Percentiles rank a stretch among this genome's conserved stretches.
Evolutionary conservation across 2,329 filamentous ascomycete genomes (phyloP).

Genomic region (Phaeomoniella chlamydospora): DNA sequence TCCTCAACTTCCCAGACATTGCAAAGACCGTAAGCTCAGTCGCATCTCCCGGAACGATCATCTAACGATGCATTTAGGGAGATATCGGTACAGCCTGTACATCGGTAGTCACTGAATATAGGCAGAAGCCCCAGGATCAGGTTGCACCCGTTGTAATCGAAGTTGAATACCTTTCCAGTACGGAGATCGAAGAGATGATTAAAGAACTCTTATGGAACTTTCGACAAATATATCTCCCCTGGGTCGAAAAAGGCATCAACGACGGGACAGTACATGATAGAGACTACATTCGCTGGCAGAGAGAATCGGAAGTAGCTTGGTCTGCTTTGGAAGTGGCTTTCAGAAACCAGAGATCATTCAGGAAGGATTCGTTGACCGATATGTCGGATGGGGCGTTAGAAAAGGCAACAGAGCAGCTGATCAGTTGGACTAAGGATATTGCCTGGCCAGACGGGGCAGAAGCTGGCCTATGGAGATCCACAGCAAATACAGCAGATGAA

Average conservation of each 20-base stretch:
- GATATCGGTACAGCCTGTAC: conserved; percentile 21
- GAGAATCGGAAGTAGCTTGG: conserved; percentile 27
- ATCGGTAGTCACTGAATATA: conserved; percentile 20
- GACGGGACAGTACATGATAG: conserved; percentile 9
- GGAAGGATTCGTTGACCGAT: conserved; percentile 9
- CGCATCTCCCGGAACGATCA: not conserved
- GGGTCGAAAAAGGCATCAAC: no score
- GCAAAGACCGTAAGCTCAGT: conserved; percentile 10
- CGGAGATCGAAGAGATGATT: conserved; percentile 15
- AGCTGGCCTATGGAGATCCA: conserved; percentile 15
- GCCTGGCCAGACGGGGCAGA: conserved; percentile 16
- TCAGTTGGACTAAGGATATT: conserved; percentile 15
- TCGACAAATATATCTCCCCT: conserved; percentile 14
- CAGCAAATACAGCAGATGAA: conserved; percentile 15
- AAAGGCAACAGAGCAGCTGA: conserved; percentile 11
- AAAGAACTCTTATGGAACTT: conserved; percentile 19
- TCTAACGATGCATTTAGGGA: no score
- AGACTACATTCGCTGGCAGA: conserved; percentile 13
- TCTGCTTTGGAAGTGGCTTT: conserved; percentile 20
- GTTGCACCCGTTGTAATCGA: conserved; percentile 16
- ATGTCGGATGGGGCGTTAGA: conserved; percentile 14
- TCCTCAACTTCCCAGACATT: conserved; percentile 17
- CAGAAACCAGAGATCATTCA: conserved; percentile 14
- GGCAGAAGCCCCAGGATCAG: conserved; percentile 14
- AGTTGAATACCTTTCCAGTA: conserved; percentile 16